Percentiles rank a stretch among this genome's conserved stretches.
phyloP scores from a whole-genome alignment of 371 early-diverging fungal genomes.

The Smittium culicis region DNA sequence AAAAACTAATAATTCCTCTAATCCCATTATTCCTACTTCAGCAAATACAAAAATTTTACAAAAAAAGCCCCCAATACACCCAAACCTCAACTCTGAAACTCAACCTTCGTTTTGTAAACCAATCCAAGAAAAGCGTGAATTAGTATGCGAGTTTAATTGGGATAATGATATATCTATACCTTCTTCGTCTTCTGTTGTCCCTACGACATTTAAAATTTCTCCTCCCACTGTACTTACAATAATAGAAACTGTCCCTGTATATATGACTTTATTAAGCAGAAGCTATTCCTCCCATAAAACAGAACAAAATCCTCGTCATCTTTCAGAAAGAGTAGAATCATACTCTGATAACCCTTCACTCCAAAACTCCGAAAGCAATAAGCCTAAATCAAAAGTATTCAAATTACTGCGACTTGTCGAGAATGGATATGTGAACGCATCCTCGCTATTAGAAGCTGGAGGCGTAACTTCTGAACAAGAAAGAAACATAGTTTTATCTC shows the following conservation, averaged over 20 bases:
- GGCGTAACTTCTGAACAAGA: conserved; percentile 76
- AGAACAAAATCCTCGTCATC: neutral
- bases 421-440: conserved; percentile 71
- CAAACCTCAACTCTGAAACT: neutral
- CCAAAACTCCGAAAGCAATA: neutral
- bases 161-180: neutral
- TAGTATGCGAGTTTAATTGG: neutral
- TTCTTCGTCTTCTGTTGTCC: conserved; percentile 31
- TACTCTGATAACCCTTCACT: neutral
- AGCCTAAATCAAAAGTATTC: conserved; percentile 22
- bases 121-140: neutral
- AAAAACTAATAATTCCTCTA: neutral
- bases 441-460: conserved; percentile 66
- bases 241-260: conserved; percentile 56
- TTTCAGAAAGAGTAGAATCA: neutral
- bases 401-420: conserved; percentile 61
- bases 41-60: neutral
- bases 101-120: neutral
- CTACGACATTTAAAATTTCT: conserved; percentile 34
- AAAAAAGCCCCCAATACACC: neutral
- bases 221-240: conserved; percentile 58
- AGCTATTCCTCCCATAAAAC: neutral
- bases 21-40: neutral
- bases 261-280: conserved; percentile 45
- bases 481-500: conserved; percentile 67